phyloP scores from a whole-genome alignment of 805 yeast species.

The Metschnikowia colocasiae region DNA sequence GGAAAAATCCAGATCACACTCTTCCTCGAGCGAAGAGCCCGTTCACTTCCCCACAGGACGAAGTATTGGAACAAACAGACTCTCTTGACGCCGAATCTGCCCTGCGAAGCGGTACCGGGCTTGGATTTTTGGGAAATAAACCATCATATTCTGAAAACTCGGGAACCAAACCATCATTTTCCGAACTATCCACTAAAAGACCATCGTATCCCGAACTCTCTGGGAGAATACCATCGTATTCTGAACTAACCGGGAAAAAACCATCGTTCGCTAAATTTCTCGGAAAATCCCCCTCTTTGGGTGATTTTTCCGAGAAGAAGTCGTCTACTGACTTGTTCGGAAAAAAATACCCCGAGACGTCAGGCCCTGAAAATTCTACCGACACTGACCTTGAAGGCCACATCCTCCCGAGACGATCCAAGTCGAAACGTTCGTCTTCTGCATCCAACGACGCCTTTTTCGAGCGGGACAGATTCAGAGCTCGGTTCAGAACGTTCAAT shows the following conservation, averaged over 20 bases:
- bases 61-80: background rate
- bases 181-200: background rate
- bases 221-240: background rate
- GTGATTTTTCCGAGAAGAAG: background rate
- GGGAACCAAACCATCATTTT: background rate
- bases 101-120: background rate
- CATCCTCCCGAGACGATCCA: background rate
- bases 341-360: background rate
- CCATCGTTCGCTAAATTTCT: background rate
- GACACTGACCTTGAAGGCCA: background rate
- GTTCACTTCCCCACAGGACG: background rate
- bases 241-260: background rate
- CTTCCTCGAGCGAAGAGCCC: conserved; percentile 1
- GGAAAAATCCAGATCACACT: background rate
- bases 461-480: conserved; percentile 42
- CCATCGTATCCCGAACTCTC: background rate
- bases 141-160: background rate
- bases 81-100: background rate
- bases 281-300: background rate
- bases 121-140: background rate
- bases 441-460: conserved; percentile 37
- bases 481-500: conserved; percentile 35
- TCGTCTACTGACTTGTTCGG: background rate
- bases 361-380: background rate
- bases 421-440: conserved; percentile 35